Conservation (phyloP, 73 alveolate species). For the Tetrahymena thermophila region DNA sequence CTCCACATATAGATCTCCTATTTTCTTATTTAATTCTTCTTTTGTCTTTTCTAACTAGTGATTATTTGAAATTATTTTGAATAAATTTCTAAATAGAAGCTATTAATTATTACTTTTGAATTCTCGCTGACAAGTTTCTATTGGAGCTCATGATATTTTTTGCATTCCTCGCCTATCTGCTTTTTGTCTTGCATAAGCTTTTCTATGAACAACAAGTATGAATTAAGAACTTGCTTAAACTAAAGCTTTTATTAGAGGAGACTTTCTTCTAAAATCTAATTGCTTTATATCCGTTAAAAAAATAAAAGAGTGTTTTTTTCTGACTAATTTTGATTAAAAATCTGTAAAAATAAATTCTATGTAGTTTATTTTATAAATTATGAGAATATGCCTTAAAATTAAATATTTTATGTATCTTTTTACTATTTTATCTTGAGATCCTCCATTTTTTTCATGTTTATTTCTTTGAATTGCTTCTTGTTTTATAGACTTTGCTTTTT, state of each 20-base stretch:
- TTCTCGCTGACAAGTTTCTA: not conserved
- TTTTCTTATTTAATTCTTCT: not conserved
- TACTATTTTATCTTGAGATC: not conserved
- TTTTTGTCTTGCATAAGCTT: not conserved
- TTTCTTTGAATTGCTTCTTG: not conserved
- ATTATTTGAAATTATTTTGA: not conserved
- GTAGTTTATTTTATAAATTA: not conserved
- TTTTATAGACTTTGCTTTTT: not conserved
- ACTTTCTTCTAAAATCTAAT: not conserved
- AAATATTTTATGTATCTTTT: not conserved
- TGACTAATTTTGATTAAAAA: not conserved
- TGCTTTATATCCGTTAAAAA: not conserved
- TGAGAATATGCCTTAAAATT: not conserved
- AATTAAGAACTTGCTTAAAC: not conserved
- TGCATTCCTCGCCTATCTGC: not conserved
- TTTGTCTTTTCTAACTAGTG: not conserved
- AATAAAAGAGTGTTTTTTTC: not conserved
- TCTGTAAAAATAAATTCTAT: not conserved
- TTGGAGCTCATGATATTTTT: not conserved
- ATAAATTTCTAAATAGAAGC: not conserved
- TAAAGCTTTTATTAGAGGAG: not conserved
- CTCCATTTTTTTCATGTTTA: not conserved
- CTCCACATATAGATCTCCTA: not conserved
- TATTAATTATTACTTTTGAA: not conserved
- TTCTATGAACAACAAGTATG: not conserved